phyloP scores from a whole-genome alignment of 805 yeast genomes.

The Kluyveromyces lactis region DNA sequence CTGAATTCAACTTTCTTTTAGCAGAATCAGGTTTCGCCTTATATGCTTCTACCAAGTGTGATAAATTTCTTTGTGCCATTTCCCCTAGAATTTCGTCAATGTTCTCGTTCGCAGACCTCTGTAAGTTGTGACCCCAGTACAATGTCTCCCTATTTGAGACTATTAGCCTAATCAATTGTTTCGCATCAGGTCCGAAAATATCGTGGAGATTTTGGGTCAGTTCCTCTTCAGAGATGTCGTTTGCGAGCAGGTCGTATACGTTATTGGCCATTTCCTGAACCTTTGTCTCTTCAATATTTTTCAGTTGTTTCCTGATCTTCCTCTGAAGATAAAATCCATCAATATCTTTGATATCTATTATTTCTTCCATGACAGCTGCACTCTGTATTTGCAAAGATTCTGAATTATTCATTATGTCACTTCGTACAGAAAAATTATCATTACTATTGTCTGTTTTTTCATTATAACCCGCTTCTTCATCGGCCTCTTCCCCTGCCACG shows the following conservation, averaged over 20 bases:
- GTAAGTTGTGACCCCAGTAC: constrained; percentile 46
- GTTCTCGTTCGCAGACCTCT: constrained; percentile 32
- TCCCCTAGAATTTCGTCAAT: constrained; percentile 31
- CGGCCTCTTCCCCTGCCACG: constrained; percentile 16
- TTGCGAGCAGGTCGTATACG: constrained; percentile 33
- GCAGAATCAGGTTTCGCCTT: constrained; percentile 7
- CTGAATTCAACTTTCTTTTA: constrained; percentile 2
- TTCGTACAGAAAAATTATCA: constrained; percentile 13
- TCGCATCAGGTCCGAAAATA: constrained; percentile 43
- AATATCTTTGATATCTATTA: constrained; percentile 28
- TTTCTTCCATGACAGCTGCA: not conserved
- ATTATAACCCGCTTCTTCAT: constrained; percentile 21
- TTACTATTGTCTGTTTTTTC: constrained; percentile 11
- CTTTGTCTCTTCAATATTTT: constrained; percentile 32
- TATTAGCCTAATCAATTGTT: constrained; percentile 40
- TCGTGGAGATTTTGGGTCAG: constrained; percentile 49
- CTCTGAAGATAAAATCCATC: constrained; percentile 49
- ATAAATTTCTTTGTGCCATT: constrained; percentile 38
- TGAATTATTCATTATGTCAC: constrained; percentile 17
- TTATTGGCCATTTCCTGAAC: constrained; percentile 34
- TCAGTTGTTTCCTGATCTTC: constrained; percentile 32
- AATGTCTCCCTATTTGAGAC: constrained; percentile 43
- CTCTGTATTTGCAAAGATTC: not conserved
- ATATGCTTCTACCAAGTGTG: constrained; percentile 36
- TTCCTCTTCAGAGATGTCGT: constrained; percentile 32